These are phyloP conservation scores for Neurospora sp. DNA, from an alignment of 495 filamentous ascomycete species.

Conservation along the genomic window DNA sequence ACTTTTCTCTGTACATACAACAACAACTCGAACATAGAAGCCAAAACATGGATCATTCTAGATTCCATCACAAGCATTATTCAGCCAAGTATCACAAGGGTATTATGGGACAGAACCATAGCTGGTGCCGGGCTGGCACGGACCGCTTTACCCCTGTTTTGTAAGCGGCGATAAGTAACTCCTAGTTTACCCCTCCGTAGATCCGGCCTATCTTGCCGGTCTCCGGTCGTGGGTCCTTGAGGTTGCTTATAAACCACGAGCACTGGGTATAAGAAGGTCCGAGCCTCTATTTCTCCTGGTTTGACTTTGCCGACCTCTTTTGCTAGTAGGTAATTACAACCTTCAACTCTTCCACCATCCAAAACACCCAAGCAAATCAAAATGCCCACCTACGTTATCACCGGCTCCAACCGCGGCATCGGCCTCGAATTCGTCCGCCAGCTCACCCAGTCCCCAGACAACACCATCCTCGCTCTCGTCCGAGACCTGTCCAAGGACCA, in stretches of 20 bases:
- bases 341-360: not conserved
- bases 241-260: not conserved
- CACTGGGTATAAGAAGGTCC: not conserved
- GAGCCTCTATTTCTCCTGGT: not conserved
- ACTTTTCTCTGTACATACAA: not conserved
- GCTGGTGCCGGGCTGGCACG: too few species aligned
- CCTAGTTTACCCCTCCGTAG: not conserved
- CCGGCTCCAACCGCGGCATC: slow-evolving; percentile 46
- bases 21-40: not conserved
- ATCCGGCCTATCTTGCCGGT: not conserved
- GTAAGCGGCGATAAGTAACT: too few species aligned
- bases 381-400: slow-evolving; percentile 46
- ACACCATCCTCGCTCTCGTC: slow-evolving; percentile 41
- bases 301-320: not conserved
- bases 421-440: slow-evolving; percentile 47
- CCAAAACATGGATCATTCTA: not conserved
- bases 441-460: slow-evolving; percentile 29
- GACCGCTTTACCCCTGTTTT: too few species aligned
- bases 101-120: not conserved
- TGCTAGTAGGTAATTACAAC: not conserved
- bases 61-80: not conserved
- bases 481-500: slow-evolving; percentile 30
- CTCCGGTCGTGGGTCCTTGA: not conserved
- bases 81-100: not conserved
- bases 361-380: not conserved